A percentile compares a stretch with the other conserved stretches of the same genome.
These are phyloP conservation scores for Cryptococcus sp. DNA, from an alignment of 1,284 basidiomycete genomes.

Conservation along the genomic window DNA sequence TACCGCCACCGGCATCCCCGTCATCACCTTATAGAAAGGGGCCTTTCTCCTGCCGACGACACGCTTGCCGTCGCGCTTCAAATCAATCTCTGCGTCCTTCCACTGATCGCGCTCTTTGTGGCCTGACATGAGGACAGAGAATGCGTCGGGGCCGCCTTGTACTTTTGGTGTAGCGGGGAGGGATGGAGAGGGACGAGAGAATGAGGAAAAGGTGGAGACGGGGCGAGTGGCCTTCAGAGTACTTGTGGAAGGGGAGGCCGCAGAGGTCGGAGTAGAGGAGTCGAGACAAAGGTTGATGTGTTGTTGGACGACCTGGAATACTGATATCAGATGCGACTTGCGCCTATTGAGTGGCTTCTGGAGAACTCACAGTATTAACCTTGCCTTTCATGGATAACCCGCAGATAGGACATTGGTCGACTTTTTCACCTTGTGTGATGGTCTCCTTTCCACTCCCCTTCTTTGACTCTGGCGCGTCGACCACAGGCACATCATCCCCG, in stretches of 20 bases:
- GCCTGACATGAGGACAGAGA: conserved; percentile 77
- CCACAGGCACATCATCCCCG: conserved; percentile 21
- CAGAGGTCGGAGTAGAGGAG: neutral
- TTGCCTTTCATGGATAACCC: conserved; percentile 28
- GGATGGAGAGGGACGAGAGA: conserved; percentile 22
- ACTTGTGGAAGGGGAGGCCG: neutral
- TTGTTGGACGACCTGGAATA: conserved; percentile 29
- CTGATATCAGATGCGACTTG: neutral
- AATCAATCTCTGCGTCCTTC: conserved; percentile 63
- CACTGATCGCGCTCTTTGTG: conserved; percentile 74
- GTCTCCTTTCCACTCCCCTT: conserved; percentile 1
- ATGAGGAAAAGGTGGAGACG: conserved; percentile 27
- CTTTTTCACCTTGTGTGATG: conserved; percentile 8
- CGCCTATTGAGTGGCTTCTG: neutral
- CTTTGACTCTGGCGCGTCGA: conserved; percentile 1
- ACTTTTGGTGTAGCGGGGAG: conserved; percentile 10
- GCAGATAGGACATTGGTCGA: conserved; percentile 38
- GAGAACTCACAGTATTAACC: conserved; percentile 26
- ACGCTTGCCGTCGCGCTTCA: conserved; percentile 45
- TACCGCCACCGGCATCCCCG: conserved; percentile 95
- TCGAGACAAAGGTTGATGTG: conserved; percentile 51
- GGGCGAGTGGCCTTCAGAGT: conserved; percentile 17
- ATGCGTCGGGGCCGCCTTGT: conserved; percentile 54
- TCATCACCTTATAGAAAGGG: conserved; percentile 90
- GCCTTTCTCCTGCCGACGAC: conserved; percentile 65